phyloP scores from a whole-genome alignment of 2,329 filamentous ascomycete species.

The Exophiala lecanii-corni region DNA sequence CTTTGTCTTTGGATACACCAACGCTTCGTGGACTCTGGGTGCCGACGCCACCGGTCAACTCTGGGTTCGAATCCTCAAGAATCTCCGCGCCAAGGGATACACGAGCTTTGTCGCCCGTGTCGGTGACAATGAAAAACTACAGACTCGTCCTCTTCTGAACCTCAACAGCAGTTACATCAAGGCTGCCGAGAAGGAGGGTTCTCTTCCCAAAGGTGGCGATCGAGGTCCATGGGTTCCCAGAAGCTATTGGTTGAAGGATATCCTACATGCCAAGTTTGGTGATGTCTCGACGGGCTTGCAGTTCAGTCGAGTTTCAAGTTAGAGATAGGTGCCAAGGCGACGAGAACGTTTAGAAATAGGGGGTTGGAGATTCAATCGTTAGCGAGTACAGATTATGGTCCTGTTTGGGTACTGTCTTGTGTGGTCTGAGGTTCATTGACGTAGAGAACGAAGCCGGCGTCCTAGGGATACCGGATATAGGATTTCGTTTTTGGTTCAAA shows the following conservation, averaged over 20 bases:
- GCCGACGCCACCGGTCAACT: slow-evolving; percentile 41
- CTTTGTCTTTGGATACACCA: slow-evolving; percentile 41
- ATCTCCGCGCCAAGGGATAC: slow-evolving; percentile 15
- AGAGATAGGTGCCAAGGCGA: too few species aligned
- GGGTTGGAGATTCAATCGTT: too few species aligned
- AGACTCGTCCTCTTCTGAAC: slow-evolving; percentile 31
- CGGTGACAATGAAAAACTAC: slow-evolving; percentile 10
- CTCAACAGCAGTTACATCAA: slow-evolving; percentile 40
- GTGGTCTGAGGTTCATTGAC: too few species aligned
- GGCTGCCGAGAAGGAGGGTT: slow-evolving; percentile 28
- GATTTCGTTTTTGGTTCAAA: too few species aligned
- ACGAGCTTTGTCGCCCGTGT: slow-evolving; percentile 17
- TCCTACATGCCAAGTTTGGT: slow-evolving; percentile 36
- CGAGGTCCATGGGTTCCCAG: slow-evolving; percentile 38
- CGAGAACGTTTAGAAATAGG: too few species aligned
- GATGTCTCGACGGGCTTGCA: slow-evolving; percentile 19
- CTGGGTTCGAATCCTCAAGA: slow-evolving; percentile 35
- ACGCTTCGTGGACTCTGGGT: slow-evolving; percentile 43
- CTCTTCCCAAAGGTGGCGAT: slow-evolving; percentile 37
- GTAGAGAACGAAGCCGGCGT: too few species aligned
- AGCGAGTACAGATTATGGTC: too few species aligned
- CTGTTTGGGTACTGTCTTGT: too few species aligned
- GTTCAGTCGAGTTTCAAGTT: slow-evolving; percentile 20
- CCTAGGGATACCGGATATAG: too few species aligned
- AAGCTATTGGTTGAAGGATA: slow-evolving; percentile 37